A percentile compares a stretch with the other conserved stretches of the same genome.
Evolutionary conservation across 129 eudicot genomes (phyloP).

Genomic region (Rutidosis leptorrhynchoides): DNA sequence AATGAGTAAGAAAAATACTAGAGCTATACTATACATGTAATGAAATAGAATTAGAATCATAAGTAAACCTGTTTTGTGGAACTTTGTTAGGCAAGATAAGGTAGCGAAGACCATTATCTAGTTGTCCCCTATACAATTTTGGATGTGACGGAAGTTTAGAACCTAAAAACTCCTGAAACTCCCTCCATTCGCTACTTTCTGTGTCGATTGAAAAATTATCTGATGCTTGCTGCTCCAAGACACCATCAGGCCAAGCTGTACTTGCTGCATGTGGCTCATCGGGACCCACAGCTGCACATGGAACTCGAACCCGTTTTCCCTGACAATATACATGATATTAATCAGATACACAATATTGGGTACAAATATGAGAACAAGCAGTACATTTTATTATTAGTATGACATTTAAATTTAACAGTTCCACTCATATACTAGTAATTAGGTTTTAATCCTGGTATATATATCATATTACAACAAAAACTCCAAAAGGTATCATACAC

Average conservation of each 20-base stretch:
- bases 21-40: neutral
- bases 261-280: constrained; percentile 99
- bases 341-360: constrained; percentile 16
- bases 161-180: constrained; percentile 64
- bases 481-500: neutral
- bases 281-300: constrained; percentile 86
- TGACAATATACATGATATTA: constrained; percentile 20
- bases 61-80: constrained; percentile 79
- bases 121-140: constrained; percentile 74
- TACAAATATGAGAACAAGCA: neutral
- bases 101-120: constrained; percentile 89
- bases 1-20: constrained; percentile 1
- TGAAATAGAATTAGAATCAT: neutral
- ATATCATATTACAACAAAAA: neutral
- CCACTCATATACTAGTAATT: too few relatives aligned
- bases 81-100: constrained; percentile 95
- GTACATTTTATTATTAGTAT: neutral
- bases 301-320: constrained; percentile 49
- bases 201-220: constrained; percentile 46
- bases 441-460: neutral
- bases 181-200: constrained; percentile 44
- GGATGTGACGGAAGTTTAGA: constrained; percentile 92
- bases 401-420: neutral
- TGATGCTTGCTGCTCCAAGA: constrained; percentile 60
- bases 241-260: constrained; percentile 88